Percentiles rank a stretch among this genome's conserved stretches.
Evolutionary conservation across 176 grass and related monocot species (phyloP).

Genomic region (Lolium multiflorum): DNA sequence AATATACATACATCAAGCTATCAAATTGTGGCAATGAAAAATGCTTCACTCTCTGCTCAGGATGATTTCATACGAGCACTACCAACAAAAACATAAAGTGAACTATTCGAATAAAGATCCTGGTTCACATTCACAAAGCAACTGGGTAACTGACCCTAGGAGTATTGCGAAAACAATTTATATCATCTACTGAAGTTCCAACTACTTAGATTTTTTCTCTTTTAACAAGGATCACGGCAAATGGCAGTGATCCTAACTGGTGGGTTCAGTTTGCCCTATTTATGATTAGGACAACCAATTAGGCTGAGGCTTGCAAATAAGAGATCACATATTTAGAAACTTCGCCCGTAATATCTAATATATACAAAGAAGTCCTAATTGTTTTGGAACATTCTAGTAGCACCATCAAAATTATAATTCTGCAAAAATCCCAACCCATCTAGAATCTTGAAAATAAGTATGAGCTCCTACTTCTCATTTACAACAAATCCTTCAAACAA

Average conservation of each 20-base stretch:
- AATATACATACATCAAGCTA: neutral
- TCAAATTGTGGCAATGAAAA: neutral
- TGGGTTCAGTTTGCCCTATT: too few relatives aligned
- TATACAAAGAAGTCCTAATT: too few relatives aligned
- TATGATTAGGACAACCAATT: too few relatives aligned
- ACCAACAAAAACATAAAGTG: neutral
- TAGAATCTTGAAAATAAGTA: conserved; percentile 1
- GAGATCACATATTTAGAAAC: too few relatives aligned
- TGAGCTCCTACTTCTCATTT: neutral
- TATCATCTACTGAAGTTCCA: too few relatives aligned
- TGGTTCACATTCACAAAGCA: neutral
- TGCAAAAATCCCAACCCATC: neutral
- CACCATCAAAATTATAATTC: neutral
- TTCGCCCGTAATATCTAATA: too few relatives aligned
- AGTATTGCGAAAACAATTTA: neutral
- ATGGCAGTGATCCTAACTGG: too few relatives aligned
- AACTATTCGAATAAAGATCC: neutral
- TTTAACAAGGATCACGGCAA: too few relatives aligned
- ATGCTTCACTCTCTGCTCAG: neutral
- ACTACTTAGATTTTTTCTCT: too few relatives aligned
- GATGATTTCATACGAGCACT: neutral
- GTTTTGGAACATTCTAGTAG: too few relatives aligned
- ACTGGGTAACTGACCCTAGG: neutral
- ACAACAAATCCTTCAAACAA: neutral
- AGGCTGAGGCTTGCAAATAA: too few relatives aligned